phyloP scores from a whole-genome alignment of 139 green algal species.

The Coelastrella sp. region DNA sequence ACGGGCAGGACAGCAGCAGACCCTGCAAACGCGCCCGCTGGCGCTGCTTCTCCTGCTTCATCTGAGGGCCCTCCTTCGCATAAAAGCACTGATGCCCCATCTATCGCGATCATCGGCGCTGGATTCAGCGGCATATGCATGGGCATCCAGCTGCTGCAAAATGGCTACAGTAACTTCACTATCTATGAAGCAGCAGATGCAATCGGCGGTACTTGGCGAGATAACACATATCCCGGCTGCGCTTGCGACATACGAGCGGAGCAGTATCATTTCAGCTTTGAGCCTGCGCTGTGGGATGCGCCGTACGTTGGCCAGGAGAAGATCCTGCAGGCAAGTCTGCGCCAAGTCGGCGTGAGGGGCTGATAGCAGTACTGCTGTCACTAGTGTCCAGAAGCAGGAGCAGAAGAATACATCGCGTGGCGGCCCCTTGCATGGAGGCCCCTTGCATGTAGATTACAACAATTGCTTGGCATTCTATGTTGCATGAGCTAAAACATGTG shows the following conservation, averaged over 20 bases:
- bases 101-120: conserved; percentile 26
- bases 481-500: too few relatives aligned
- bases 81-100: neutral
- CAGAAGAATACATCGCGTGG: neutral
- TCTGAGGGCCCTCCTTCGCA: neutral
- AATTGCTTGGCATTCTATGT: too few relatives aligned
- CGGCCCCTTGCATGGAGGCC: too few relatives aligned
- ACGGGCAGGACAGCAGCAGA: too few relatives aligned
- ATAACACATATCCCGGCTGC: conserved; percentile 32
- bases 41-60: too few relatives aligned
- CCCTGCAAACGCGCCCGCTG: too few relatives aligned
- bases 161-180: neutral
- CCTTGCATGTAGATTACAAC: too few relatives aligned
- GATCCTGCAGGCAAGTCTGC: neutral
- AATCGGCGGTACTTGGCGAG: conserved; percentile 6
- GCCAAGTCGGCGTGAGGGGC: neutral
- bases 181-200: conserved; percentile 44
- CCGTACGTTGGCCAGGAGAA: neutral
- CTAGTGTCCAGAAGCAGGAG: neutral
- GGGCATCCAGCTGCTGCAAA: conserved; percentile 30
- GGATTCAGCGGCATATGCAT: conserved; percentile 46
- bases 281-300: neutral
- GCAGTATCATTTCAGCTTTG: conserved; percentile 32
- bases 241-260: conserved; percentile 11
- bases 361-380: neutral